Conservation (phyloP, 257 asterid genomes). For the Ehretia macrophylla region DNA sequence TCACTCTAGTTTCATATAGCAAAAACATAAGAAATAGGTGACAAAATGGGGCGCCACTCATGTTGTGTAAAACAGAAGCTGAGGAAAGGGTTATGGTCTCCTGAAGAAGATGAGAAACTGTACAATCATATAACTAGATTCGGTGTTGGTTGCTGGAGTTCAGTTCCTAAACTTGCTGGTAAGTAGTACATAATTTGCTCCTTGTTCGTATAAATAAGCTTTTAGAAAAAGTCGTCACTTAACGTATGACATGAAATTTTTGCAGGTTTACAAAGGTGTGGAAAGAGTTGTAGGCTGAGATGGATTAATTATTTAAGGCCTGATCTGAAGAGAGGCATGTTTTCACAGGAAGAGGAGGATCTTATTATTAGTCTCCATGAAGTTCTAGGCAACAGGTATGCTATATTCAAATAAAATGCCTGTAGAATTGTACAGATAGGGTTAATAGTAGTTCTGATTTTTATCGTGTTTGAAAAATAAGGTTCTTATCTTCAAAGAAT, state of each 20-base stretch:
- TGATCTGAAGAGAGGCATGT: constrained; percentile 81
- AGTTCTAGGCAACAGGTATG: constrained; percentile 70
- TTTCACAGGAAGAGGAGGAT: constrained; percentile 75
- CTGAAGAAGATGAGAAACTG: constrained; percentile 81
- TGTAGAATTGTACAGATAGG: no score
- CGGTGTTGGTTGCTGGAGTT: constrained; percentile 93
- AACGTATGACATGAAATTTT: not conserved
- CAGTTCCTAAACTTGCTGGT: constrained; percentile 90
- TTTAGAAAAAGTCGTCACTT: not conserved
- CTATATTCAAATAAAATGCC: not conserved
- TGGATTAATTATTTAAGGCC: constrained; percentile 89
- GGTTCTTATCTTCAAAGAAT: no score
- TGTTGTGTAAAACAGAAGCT: constrained; percentile 58
- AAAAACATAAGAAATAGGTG: not conserved
- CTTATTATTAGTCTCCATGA: constrained; percentile 54
- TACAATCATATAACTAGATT: constrained; percentile 58
- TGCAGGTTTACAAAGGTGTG: constrained; percentile 77
- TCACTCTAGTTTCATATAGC: not conserved
- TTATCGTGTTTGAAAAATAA: not conserved
- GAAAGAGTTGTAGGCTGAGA: constrained; percentile 81
- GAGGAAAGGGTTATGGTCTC: constrained; percentile 89
- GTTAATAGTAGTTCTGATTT: not conserved
- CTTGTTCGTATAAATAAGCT: not conserved
- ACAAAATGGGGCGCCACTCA: constrained; percentile 58
- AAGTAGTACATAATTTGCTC: not conserved